Base-by-base conservation (phyloP, 805 yeast species). In the Cyberlindnera suaveolens region DNA sequence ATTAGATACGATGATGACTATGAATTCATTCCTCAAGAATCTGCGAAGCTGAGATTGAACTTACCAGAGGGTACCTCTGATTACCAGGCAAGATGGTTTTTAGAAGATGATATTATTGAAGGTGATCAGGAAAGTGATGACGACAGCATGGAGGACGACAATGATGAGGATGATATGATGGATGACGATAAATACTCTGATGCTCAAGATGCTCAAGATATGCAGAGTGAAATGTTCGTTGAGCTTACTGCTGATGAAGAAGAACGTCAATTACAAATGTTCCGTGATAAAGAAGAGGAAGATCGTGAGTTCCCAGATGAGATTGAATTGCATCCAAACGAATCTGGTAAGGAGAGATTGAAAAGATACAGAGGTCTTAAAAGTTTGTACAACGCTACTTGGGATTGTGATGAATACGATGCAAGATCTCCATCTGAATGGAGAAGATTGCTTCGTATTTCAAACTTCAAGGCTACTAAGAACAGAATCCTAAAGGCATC, bases 241-340 rank as follows among this genome's bases (percentile, higher is more conserved):
- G 96, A 88, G 31, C 66, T 88, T 40, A 68, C 83, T 1, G 80
- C 82, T 30, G 96, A 86, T 54, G 96, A 88, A 54, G 96, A 87
- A 61, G 80, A 78, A 46, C 75, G 79, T 54, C 96, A 90, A 64
- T 70, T 88, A 48, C 67, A 74, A 44, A 75, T 73, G 54, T 89
- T 72, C 66, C 77, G 93, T 53, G 71, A 71, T 33, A 63, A 77
- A 48, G 96, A 80, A 51, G 75, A 76, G 46, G 97, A 90, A 43
- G 97, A 88, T 60, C 73, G 78, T 31, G 96, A 90, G 55, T 93
- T 89, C 71, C 98, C 98, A 0, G 99, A 93, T 65, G 99, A 93
- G 66, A 66, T 91, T 43, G 98, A 93, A 62, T 67, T 93, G 35
- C 75, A 72, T 37, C 97, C 97, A 27, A 60, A 64, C 6, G 90